Conservation (phyloP, 2,329 filamentous ascomycete species). For the Ophiostoma triangulosporum region DNA sequence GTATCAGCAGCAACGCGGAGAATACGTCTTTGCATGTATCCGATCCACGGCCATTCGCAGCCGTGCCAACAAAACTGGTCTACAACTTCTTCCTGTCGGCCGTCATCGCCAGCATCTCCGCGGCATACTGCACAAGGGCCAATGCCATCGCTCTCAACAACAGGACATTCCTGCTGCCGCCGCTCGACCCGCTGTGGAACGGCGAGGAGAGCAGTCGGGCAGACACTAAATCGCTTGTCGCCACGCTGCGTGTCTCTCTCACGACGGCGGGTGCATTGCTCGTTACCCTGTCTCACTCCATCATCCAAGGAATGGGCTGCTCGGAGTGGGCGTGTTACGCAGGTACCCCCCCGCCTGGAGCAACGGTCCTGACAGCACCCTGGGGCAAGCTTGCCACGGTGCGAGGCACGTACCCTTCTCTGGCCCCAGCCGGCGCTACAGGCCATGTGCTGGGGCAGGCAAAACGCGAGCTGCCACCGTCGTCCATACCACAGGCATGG, state of each 20-base stretch:
- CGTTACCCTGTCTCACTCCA: slow-evolving; percentile 33
- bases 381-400: slow-evolving; percentile 36
- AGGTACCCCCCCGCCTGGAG: slow-evolving; percentile 27
- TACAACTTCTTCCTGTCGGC: slow-evolving; percentile 43
- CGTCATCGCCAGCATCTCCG: slow-evolving; percentile 35
- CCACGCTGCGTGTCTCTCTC: slow-evolving; percentile 39
- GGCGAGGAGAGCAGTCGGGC: slow-evolving; percentile 17
- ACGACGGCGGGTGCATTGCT: slow-evolving; percentile 43
- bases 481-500: slow-evolving; percentile 11
- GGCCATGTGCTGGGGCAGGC: neutral
- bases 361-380: slow-evolving; percentile 39
- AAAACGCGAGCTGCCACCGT: neutral
- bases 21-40: neutral
- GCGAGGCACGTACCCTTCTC: slow-evolving; percentile 19
- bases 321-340: slow-evolving; percentile 30
- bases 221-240: slow-evolving; percentile 24
- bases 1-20: neutral
- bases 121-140: slow-evolving; percentile 33
- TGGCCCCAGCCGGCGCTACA: neutral
- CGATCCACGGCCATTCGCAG: slow-evolving; percentile 22
- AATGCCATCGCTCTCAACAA: slow-evolving; percentile 40
- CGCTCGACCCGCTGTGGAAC: slow-evolving; percentile 18
- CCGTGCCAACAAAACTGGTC: slow-evolving; percentile 28
- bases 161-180: slow-evolving; percentile 35
- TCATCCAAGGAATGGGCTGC: slow-evolving; percentile 33